Conservation (phyloP, 2,329 filamentous ascomycete species). For the Exophiala sp. region DNA sequence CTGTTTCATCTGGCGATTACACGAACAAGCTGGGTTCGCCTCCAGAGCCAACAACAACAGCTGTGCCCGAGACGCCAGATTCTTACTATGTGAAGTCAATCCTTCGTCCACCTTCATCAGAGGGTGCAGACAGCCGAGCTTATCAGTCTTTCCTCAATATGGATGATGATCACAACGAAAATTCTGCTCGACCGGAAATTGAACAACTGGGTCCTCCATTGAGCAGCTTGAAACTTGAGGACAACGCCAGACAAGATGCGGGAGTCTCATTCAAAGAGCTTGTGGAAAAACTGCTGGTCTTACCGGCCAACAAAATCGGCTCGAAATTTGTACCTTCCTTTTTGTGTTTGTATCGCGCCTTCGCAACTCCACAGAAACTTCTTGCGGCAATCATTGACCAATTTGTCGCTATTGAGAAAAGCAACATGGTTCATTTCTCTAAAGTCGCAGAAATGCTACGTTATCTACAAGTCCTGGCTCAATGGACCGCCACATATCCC, state of each 20-base stretch:
- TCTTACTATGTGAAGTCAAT: constrained; percentile 26
- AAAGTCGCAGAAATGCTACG: constrained; percentile 78
- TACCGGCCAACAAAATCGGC: constrained; percentile 82
- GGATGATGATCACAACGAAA: constrained; percentile 26
- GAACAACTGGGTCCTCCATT: constrained; percentile 6
- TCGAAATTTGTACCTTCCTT: constrained; percentile 85
- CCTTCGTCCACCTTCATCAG: constrained; percentile 22
- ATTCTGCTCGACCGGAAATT: constrained; percentile 12
- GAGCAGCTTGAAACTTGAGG: constrained; percentile 23
- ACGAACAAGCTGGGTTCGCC: constrained; percentile 16
- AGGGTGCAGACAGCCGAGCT: constrained; percentile 21
- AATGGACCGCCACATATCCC: constrained; percentile 86
- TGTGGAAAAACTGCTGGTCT: constrained; percentile 79
- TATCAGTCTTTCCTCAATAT: constrained; percentile 31
- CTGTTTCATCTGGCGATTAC: constrained; percentile 23
- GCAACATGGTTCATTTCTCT: constrained; percentile 68
- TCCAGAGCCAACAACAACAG: constrained; percentile 1
- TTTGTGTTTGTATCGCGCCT: constrained; percentile 89
- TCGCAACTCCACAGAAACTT: constrained; percentile 75
- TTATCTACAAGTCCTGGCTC: constrained; percentile 76
- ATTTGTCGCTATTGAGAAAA: constrained; percentile 70
- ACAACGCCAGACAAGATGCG: constrained; percentile 34
- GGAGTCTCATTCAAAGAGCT: constrained; percentile 59
- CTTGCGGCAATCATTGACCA: constrained; percentile 64
- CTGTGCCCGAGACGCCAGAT: constrained; percentile 27